These are phyloP conservation scores for Talaromyces sp. DNA, from an alignment of 2,329 filamentous ascomycete species.

Conservation along the genomic window DNA sequence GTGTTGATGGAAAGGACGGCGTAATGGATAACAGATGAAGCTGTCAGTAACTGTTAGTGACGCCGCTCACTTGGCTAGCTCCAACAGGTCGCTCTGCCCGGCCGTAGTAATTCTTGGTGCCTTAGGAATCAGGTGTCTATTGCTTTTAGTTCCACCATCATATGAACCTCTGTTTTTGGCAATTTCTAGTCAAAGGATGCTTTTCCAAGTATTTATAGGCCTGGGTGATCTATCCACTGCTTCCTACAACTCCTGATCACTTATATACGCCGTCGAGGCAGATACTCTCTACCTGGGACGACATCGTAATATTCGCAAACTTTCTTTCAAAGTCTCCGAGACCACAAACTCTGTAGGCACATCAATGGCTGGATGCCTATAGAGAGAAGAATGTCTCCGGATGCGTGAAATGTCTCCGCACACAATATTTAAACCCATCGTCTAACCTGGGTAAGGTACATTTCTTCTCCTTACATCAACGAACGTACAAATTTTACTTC, in stretches of 20 bases:
- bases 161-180: neutral
- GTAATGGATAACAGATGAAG: conserved; percentile 9
- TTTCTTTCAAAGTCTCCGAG: conserved; percentile 7
- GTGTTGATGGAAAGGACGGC: neutral
- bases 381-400: neutral
- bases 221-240: neutral
- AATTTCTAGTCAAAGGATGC: neutral
- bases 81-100: conserved; percentile 25
- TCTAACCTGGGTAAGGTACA: neutral
- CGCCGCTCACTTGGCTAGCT: conserved; percentile 20
- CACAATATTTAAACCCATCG: neutral
- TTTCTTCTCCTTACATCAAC: neutral
- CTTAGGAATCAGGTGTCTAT: neutral
- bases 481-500: neutral
- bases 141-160: too few species aligned
- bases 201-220: neutral
- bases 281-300: too few species aligned
- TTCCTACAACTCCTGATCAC: neutral
- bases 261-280: too few species aligned
- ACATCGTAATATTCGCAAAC: too few species aligned
- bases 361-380: neutral
- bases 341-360: neutral
- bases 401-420: neutral
- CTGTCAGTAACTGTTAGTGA: conserved; percentile 3
- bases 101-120: conserved; percentile 18